Evolutionary conservation across 2,329 filamentous ascomycete species (phyloP), one percentile per base, ranked within the genome.

Genomic region (Fusarium sterilihyphosum): DNA sequence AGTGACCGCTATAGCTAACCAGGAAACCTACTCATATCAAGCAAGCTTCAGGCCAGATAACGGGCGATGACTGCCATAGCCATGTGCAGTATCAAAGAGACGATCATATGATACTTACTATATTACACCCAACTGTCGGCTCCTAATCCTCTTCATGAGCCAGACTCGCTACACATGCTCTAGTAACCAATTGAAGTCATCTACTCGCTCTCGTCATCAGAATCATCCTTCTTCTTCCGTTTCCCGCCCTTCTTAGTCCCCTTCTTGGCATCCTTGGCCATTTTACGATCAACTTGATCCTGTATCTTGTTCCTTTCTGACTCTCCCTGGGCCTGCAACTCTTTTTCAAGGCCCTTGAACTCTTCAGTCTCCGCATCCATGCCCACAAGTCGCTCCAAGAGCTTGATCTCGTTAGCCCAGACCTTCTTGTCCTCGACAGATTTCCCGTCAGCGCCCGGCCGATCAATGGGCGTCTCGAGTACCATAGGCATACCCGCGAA

Each of bases 351-450:
- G 18, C 85, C 82, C 75, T 83, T 85, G 80, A 98, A 98, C 77
- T 93, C 92, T 14, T 91, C 87, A n/a, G 89, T 86, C 41, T 94
- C 92, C 0, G 90, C 81, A 80, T 98, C 93, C 90, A 95, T 94
- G 13, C 92, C 96, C 46, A 98, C 92, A 58, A 99, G 86, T 52
- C 91, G 91, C 84, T 99, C 96, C 10, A 99, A 88, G 73, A 98
- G 86, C 85, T 98, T 98, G 83, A 99, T 98, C 85, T 99, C 96
- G 52, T 92, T 88, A 2, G 95, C 95, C 95, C 96, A 98, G 22
- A 98, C 88, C 61, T 89, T 86, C 82, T 92, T 94, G 82, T 98
- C 94, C 79, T 97, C 93, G 43, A 91, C 82, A 35, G 87, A 87
- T 81, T 92, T 92, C 49, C 92, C 92, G 73, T 92, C 87, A 54